phyloP scores from a whole-genome alignment of 75 land plant genomes.

The Pseudotsuga menziesii region DNA sequence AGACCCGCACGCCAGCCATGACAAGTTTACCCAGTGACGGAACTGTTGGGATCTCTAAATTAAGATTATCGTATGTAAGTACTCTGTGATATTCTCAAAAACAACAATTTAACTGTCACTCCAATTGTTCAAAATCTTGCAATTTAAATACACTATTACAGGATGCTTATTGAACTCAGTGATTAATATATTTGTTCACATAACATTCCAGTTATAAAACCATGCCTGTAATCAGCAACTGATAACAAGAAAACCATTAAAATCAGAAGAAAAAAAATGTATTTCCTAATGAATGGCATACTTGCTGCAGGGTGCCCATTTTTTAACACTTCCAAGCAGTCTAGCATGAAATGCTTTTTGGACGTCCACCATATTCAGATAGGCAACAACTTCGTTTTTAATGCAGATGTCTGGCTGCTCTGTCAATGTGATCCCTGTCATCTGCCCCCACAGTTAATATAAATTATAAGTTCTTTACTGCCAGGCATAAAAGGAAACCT shows the following conservation, averaged over 20 bases:
- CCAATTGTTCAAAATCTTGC: not conserved
- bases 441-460: too few species aligned
- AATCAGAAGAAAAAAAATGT: too few species aligned
- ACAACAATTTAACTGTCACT: not conserved
- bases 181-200: not conserved
- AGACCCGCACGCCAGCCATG: conserved; percentile 53
- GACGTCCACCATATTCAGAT: conserved; percentile 81
- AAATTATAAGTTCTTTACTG: too few species aligned
- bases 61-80: conserved; percentile 44
- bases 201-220: too few species aligned
- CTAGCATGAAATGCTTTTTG: conserved; percentile 83
- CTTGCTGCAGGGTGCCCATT: conserved; percentile 88
- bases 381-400: conserved; percentile 61
- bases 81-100: conserved; percentile 21
- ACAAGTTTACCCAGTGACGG: conserved; percentile 38
- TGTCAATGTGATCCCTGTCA: not conserved
- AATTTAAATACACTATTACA: not conserved
- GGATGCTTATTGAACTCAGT: not conserved
- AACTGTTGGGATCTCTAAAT: conserved; percentile 63
- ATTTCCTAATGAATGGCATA: conserved; percentile 15
- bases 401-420: conserved; percentile 62
- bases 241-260: too few species aligned
- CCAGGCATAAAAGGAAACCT: too few species aligned
- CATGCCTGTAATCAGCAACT: not conserved
- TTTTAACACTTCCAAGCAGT: conserved; percentile 36